These are phyloP conservation scores for Myriangium duriaei DNA, from an alignment of 2,329 filamentous ascomycete species.

Conservation along the genomic window DNA sequence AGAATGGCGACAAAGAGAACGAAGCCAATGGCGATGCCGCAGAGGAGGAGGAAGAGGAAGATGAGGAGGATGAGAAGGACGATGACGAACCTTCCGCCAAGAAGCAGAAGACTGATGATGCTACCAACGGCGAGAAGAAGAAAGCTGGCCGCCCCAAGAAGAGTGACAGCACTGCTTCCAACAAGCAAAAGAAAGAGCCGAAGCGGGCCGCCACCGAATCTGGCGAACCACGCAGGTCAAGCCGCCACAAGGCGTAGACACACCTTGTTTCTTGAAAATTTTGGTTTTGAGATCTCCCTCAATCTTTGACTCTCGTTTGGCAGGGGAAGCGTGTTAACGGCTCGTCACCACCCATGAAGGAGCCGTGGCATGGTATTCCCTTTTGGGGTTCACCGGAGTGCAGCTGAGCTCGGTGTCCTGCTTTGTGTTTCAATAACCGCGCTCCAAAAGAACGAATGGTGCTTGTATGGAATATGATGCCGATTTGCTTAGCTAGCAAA, in stretches of 20 bases:
- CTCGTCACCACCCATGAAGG: too few species aligned
- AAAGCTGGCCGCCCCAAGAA: slow-evolving; percentile 33
- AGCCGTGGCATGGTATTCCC: too few species aligned
- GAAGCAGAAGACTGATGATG: slow-evolving; percentile 22
- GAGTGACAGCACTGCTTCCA: slow-evolving; percentile 20
- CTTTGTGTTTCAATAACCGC: too few species aligned
- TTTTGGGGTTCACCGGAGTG: too few species aligned
- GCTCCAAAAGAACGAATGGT: too few species aligned
- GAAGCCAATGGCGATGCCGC: slow-evolving; percentile 16
- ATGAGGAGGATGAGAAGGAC: slow-evolving; percentile 16
- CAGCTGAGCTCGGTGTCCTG: too few species aligned
- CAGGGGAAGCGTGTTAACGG: too few species aligned
- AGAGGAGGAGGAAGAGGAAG: slow-evolving; percentile 20
- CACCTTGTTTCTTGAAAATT: too few species aligned
- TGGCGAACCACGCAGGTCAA: slow-evolving; percentile 36
- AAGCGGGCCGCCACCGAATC: slow-evolving; percentile 38
- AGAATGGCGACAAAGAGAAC: slow-evolving; percentile 18
- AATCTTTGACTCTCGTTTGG: too few species aligned
- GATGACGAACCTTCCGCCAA: slow-evolving; percentile 18
- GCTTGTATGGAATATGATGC: too few species aligned
- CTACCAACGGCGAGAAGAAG: slow-evolving; percentile 25
- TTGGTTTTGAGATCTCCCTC: too few species aligned
- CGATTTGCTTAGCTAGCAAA: too few species aligned
- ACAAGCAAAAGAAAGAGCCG: slow-evolving; percentile 30
- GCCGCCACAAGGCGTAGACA: slow-evolving; percentile 22